These are phyloP conservation scores for Glomus cerebriforme DNA, from an alignment of 192 early-diverging fungal species.

Conservation along the genomic window DNA sequence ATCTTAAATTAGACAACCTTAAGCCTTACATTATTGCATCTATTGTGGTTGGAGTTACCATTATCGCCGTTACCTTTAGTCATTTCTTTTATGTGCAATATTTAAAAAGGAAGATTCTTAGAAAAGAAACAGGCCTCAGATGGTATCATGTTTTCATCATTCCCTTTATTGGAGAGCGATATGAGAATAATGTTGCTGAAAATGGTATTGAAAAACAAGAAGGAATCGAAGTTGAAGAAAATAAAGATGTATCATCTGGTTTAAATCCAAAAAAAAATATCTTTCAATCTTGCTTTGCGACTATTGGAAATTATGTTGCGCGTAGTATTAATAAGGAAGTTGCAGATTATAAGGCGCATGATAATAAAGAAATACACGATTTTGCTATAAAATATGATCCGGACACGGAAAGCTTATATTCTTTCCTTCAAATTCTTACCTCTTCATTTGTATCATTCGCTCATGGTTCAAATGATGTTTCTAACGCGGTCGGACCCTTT, in stretches of 20 bases:
- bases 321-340: constrained; percentile 27
- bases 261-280: not conserved
- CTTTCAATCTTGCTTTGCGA: not conserved
- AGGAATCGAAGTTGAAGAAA: not conserved
- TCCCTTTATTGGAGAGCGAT: constrained; percentile 45
- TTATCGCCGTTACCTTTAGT: constrained; percentile 51
- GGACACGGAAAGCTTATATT: constrained; percentile 81
- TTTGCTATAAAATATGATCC: constrained; percentile 70
- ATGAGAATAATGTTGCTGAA: not conserved
- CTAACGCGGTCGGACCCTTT: constrained; percentile 84
- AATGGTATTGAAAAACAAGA: not conserved
- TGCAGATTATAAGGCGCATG: constrained; percentile 33
- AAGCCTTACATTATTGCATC: constrained; percentile 56
- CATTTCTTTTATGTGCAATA: constrained; percentile 68
- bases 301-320: constrained; percentile 4
- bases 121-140: constrained; percentile 60
- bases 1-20: constrained; percentile 44
- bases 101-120: constrained; percentile 63
- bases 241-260: not conserved
- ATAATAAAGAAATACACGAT: constrained; percentile 54
- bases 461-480: constrained; percentile 87
- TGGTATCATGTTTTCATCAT: constrained; percentile 76
- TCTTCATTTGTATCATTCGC: constrained; percentile 83
- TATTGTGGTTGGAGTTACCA: constrained; percentile 62
- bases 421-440: constrained; percentile 80